Conservation (phyloP, 2,329 filamentous ascomycete species). For the Phialemoniopsis sp. region DNA sequence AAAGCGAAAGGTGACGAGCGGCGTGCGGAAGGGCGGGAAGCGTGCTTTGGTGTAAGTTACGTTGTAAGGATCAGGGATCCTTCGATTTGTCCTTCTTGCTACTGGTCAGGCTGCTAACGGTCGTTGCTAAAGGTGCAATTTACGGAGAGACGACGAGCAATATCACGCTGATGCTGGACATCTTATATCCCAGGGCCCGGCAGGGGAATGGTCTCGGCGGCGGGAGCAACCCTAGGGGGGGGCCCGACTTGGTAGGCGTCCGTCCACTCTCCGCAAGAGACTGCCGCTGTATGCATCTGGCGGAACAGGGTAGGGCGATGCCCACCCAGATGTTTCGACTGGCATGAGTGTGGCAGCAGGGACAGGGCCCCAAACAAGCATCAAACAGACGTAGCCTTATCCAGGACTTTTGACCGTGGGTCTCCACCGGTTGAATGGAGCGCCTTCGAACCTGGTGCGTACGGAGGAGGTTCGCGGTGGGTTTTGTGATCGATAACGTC, state of each 20-base stretch:
- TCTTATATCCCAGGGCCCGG: constrained; percentile 2
- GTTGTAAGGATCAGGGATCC: constrained; percentile 16
- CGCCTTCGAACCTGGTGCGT: not conserved
- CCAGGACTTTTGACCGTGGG: constrained; percentile 9
- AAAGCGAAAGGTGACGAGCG: constrained; percentile 12
- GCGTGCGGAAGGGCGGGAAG: constrained; percentile 14
- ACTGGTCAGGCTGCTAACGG: not conserved
- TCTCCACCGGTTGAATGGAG: not conserved
- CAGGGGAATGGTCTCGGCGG: constrained; percentile 9
- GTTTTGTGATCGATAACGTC: not conserved
- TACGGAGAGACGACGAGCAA: constrained; percentile 2
- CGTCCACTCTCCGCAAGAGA: not conserved
- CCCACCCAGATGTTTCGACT: constrained; percentile 28
- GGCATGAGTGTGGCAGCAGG: constrained; percentile 33
- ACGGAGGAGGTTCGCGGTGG: not conserved
- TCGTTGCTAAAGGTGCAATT: constrained; percentile 1
- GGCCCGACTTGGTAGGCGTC: constrained; percentile 3
- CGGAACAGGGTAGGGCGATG: constrained; percentile 16
- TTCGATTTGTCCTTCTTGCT: not conserved
- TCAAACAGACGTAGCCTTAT: constrained; percentile 30
- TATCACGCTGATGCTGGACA: not conserved
- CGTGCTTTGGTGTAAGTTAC: constrained; percentile 9
- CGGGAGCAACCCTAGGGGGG: constrained; percentile 5
- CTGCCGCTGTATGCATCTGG: constrained; percentile 1
- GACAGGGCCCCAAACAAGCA: constrained; percentile 37